Evolutionary conservation across 129 eudicot genomes (phyloP), one percentile per base, ranked within the genome.

Genomic region (Chrysanthemum lavandulifolium): DNA sequence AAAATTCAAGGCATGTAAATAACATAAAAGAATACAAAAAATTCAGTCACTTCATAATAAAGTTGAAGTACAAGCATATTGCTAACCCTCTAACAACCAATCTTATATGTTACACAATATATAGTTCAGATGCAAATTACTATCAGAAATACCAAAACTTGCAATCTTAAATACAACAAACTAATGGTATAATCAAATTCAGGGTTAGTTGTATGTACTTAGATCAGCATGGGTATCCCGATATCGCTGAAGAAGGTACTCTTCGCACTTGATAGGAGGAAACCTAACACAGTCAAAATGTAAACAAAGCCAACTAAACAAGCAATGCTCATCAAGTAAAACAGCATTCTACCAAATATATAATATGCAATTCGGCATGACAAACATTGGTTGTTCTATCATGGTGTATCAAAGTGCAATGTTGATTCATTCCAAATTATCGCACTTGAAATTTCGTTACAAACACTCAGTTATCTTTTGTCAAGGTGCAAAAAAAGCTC

Each of bases 181-280:
- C 69, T 40, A 18, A 33, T 61, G 2, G 59, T 47, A 15, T 55
- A 36, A 36, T 61, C 3, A n/a, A 21, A 52, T 27, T 71, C n/a
- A 71, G 25, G 43, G 16, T 65, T 57, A 11, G 23, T 80, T 81
- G 68, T 88, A 85, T 36, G 85, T 76, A 19, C 62, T 79, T 2
- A 73, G 84, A 71, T 91, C 86, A 14, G 85, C 89, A 75, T 93
- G 96, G 16, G 97, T 93, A 59, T 93, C 96, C 12, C 52, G 71
- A 78, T 93, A 93, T 19, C 92, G 86, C 76, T 86, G 95, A 49
- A 84, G 86, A 83, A 93, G 77, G 71, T 93, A 84, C n/a, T 71
- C 67, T 70, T 78, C 84, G 43, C 81, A 85, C 72, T 76, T 85
- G 77, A 89, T 71, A 0, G 92, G 96, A 31, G 97, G 90, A 82